These are phyloP conservation scores for Candida awuae DNA, from an alignment of 805 yeast genomes.

Conservation along the genomic window DNA sequence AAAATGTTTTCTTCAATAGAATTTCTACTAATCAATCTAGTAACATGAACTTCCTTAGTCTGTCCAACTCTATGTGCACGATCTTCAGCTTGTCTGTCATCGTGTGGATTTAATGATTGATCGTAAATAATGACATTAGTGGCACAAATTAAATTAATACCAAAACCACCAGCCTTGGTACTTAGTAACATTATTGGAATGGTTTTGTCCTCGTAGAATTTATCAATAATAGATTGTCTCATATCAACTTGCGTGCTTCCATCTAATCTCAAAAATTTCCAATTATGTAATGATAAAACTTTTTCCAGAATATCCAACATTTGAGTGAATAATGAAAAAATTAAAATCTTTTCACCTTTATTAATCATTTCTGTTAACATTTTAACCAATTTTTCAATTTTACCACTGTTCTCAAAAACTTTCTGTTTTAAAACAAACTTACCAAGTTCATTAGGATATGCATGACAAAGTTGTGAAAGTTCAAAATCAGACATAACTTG, in stretches of 20 bases:
- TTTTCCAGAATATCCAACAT: constrained; percentile 80
- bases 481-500: constrained; percentile 90
- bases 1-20: constrained; percentile 88
- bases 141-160: constrained; percentile 93
- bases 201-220: constrained; percentile 69
- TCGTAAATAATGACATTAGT: constrained; percentile 87
- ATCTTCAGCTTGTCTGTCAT: constrained; percentile 97
- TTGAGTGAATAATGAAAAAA: constrained; percentile 91
- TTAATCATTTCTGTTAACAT: constrained; percentile 50
- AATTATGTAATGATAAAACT: constrained; percentile 53
- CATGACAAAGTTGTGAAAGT: constrained; percentile 62
- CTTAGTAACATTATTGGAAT: constrained; percentile 84
- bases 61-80: constrained; percentile 74
- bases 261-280: constrained; percentile 77
- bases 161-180: constrained; percentile 98
- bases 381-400: constrained; percentile 48
- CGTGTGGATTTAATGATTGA: constrained; percentile 95
- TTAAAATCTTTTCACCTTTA: constrained; percentile 57
- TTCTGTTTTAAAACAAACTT: constrained; percentile 45
- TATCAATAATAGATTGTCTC: constrained; percentile 86
- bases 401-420: constrained; percentile 61
- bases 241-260: constrained; percentile 93
- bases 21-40: constrained; percentile 59
- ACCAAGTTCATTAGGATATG: constrained; percentile 60
- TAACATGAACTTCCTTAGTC: constrained; percentile 59